Evolutionary conservation across 2,329 filamentous ascomycete species (phyloP), one percentile per base, ranked within the genome.

Genomic region (Neospermospora avenae): DNA sequence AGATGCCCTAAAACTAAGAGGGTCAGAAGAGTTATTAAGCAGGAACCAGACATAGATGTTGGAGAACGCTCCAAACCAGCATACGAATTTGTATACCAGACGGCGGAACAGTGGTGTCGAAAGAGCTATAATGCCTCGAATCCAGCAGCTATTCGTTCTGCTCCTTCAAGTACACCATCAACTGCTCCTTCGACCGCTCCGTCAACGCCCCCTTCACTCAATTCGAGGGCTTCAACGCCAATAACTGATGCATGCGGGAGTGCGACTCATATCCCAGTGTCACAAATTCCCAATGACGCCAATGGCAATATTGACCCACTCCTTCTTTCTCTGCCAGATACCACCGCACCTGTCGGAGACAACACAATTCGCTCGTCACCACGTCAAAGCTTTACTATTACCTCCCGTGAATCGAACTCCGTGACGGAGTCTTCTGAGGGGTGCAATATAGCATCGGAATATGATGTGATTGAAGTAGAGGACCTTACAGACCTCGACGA

Each of bases 61-160:
- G 25, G 31, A 61, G 48, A 57, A 61, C 54, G 31, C 48, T 54
- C 45, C 18, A 57, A 57, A 58, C 55, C 20, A 54, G 22, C 14
- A 58, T 61, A 61, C 46, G 49, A 61, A 61, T 61, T 61, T 58
- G n/a, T 61, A 54, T 53, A 61, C 39, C n/a, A 61, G 46, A 61
- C 46, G 59, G 55, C 55, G 45, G 55, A 57, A 57, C 31, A 57
- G 18, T 57, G 13, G 44, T 49, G 16, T 51, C 28, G 22, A 51
- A 57, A 57, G 31, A 41, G 31, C 18, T 16, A 37, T 57, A 57
- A 51, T 49, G 22, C 55, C 42, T 57, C 31, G 20, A 57, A 57
- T 49, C 34, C 18, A 57, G 22, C 20, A 51, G 44, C 18, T 49
- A 49, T 51, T 51, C 22, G 44, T 39, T 49, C 31, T 57, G 5